Conservation (phyloP, 768 basidiomycete genomes). For the Ramaria rubella region DNA sequence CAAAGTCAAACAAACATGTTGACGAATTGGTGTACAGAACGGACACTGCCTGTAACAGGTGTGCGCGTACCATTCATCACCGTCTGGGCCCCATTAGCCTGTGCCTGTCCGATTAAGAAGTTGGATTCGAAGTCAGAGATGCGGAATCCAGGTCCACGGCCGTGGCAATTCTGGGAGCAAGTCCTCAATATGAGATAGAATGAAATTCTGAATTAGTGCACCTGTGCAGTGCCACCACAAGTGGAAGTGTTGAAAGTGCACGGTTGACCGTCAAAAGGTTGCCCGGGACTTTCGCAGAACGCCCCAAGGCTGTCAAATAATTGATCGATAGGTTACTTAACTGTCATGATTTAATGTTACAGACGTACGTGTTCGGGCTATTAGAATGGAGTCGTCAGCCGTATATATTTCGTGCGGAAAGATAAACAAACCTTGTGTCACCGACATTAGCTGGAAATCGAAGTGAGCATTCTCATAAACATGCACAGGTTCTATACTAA, state of each 20-base stretch:
- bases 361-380: conserved; percentile 68
- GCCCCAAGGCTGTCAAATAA: conserved; percentile 55
- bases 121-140: conserved; percentile 74
- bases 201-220: neutral
- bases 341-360: too few relatives aligned
- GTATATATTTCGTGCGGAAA: neutral
- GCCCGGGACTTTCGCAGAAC: conserved; percentile 70
- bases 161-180: conserved; percentile 9
- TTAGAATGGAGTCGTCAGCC: neutral
- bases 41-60: conserved; percentile 52
- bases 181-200: neutral
- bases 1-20: conserved; percentile 48
- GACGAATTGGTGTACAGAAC: conserved; percentile 63
- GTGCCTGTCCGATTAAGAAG: conserved; percentile 59
- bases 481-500: conserved; percentile 27
- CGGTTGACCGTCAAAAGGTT: conserved; percentile 55
- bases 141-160: conserved; percentile 65
- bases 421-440: conserved; percentile 39
- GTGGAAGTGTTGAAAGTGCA: conserved; percentile 72
- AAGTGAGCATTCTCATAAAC: conserved; percentile 6
- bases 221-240: conserved; percentile 39
- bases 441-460: conserved; percentile 61
- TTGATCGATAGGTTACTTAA: too few relatives aligned
- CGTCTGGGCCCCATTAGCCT: conserved; percentile 60
- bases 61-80: conserved; percentile 51